These are phyloP conservation scores for Globisporangium apiculatum DNA, from an alignment of 352 stramenopile species.

Conservation along the genomic window DNA sequence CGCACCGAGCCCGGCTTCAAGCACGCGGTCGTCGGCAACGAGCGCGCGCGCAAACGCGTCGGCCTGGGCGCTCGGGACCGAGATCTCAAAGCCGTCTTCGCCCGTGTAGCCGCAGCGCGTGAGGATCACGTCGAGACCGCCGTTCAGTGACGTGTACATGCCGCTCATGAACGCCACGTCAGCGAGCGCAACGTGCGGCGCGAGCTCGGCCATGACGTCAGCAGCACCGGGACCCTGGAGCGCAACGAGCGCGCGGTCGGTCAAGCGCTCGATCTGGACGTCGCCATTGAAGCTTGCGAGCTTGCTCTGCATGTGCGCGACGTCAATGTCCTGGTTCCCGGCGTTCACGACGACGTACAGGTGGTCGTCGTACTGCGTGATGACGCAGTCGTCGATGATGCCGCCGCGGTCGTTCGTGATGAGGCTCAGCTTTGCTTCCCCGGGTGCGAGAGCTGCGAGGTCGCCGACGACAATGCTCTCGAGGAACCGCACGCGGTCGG, in stretches of 20 bases:
- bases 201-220: conserved; percentile 72
- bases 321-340: conserved; percentile 94
- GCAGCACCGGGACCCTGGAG: conserved; percentile 93
- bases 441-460: conserved; percentile 77
- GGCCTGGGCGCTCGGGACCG: conserved; percentile 60
- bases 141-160: conserved; percentile 72
- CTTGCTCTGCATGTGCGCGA: conserved; percentile 89
- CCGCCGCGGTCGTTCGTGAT: conserved; percentile 95
- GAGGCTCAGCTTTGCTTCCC: conserved; percentile 91
- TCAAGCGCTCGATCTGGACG: conserved; percentile 92
- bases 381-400: conserved; percentile 98
- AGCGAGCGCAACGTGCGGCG: conserved; percentile 86
- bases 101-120: conserved; percentile 98
- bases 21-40: conserved; percentile 65
- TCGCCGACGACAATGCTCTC: conserved; percentile 95
- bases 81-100: conserved; percentile 99
- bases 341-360: conserved; percentile 97
- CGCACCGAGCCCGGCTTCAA: conserved; percentile 92
- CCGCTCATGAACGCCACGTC: conserved; percentile 97
- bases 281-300: conserved; percentile 88
- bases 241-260: conserved; percentile 91
- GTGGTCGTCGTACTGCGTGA: conserved; percentile 93
- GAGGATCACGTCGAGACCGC: conserved; percentile 76
- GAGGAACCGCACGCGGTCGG: conserved; percentile 93
- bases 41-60: conserved; percentile 52